A percentile compares a stretch with the other conserved stretches of the same genome.
These are phyloP conservation scores for Rubroboletus pulcherrimus DNA, from an alignment of 768 basidiomycete genomes.

Conservation along the genomic window DNA sequence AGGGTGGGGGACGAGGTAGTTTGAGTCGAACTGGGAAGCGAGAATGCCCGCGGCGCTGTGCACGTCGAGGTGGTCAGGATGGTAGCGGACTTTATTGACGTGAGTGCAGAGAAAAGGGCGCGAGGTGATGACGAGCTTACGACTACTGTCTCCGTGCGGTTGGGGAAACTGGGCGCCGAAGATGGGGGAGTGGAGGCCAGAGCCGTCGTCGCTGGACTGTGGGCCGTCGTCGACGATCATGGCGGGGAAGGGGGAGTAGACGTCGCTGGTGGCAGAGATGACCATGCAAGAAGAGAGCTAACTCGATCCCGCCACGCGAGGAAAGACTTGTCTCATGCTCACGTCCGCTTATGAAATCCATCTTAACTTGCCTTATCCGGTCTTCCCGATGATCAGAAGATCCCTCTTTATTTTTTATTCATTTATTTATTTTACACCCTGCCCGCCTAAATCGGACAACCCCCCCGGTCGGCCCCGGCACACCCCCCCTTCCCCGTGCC, in stretches of 20 bases:
- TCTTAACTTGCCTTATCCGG: conserved; percentile 26
- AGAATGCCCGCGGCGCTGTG: conserved; percentile 47
- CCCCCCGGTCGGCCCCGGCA: conserved; percentile 19
- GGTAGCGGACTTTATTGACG: conserved; percentile 71
- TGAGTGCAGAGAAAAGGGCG: conserved; percentile 42
- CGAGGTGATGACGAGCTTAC: conserved; percentile 43
- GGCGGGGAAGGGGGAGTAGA: conserved; percentile 54
- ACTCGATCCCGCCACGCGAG: conserved; percentile 40
- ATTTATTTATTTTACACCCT: conserved; percentile 6
- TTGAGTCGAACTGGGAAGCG: conserved; percentile 51
- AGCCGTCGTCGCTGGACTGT: conserved; percentile 73
- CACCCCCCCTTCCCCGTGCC: conserved; percentile 29
- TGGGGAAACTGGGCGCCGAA: conserved; percentile 49
- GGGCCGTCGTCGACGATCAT: conserved; percentile 60
- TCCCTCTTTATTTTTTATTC: conserved; percentile 10
- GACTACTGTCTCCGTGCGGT: conserved; percentile 45
- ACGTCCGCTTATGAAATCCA: conserved; percentile 39
- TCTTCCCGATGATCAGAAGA: conserved; percentile 32
- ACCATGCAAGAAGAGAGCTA: conserved; percentile 47
- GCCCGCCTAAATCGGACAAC: conserved; percentile 29
- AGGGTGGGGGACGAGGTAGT: conserved; percentile 27
- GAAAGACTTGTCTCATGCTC: conserved; percentile 36
- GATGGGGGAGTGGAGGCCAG: conserved; percentile 70
- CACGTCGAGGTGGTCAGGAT: conserved; percentile 40
- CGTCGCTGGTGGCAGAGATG: conserved; percentile 49